Evolutionary conservation across 345 rosid species (phyloP), one percentile per base, ranked within the genome.

Genomic region (Aquilaria yunnanensis): DNA sequence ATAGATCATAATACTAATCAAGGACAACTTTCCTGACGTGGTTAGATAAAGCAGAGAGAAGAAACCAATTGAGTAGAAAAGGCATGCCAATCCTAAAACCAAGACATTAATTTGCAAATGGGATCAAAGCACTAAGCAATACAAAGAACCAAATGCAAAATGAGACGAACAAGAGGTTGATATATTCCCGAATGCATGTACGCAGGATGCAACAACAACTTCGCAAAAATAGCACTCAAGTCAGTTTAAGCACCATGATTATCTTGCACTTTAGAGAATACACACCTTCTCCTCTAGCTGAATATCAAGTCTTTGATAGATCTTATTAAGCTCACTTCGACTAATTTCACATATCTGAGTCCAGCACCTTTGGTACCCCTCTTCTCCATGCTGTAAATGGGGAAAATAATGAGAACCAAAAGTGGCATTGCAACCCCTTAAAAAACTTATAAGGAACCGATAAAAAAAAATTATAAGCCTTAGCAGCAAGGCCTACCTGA

Each of bases 271-370:
- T 37, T 37, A 32, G 47, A 23, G 30, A 51, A 34, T 5, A 10
- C 58, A 57, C 75, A 94, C 99, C 89, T 85, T 90, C 68, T 90
- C 97, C 85, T 90, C 99, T 55, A 94, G 70, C 59, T 81, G 75
- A 68, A 94, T 86, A 64, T 73, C 82, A 67, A 94, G 97, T 60
- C 91, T 76, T 68, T 82, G 69, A 66, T 94, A 94, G 60, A 90
- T 95, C 81, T 73, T 83, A 59, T 79, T 80, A 71, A 90, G 90
- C 74, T 94, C 97, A 53, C 56, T 81, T 71, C 93, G 78, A 70
- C 95, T 89, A 61, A 57, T 66, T 57, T 66, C 69, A 66, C 69
- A 66, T 57, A 94, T 90, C 68, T 75, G 85, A 2, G 82, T 68
- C 99, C 99, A 94, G 62, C 96, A 96, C 70, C 67, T 75, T 50